phyloP scores from a whole-genome alignment of 1,284 basidiomycete species.

The Heterobasidion parviporum region DNA sequence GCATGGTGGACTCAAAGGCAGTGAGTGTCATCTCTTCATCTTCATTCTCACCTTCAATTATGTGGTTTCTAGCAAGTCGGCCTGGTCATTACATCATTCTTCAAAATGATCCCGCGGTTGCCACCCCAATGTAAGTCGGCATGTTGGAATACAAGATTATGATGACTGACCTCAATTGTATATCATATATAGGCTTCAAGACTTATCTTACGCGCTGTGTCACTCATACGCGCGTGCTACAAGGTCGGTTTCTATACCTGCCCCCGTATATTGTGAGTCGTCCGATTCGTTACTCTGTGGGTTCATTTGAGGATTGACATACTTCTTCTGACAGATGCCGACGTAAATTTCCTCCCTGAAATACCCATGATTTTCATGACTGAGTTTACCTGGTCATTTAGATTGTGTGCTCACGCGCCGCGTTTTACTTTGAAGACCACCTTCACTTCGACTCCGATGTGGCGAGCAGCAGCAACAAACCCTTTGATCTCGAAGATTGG shows the following conservation, averaged over 20 bases:
- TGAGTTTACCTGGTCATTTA: background rate
- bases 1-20: background rate
- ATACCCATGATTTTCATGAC: background rate
- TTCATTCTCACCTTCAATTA: background rate
- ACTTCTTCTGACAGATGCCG: background rate
- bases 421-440: slow-evolving; percentile 21
- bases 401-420: slow-evolving; percentile 15
- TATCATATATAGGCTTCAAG: slow-evolving; percentile 1
- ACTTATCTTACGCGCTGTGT: slow-evolving; percentile 9
- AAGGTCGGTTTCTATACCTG: slow-evolving; percentile 12
- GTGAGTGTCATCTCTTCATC: background rate
- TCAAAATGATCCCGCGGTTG: background rate
- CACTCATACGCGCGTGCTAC: slow-evolving; percentile 8
- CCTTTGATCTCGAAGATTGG: slow-evolving; percentile 31
- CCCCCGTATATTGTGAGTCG: slow-evolving; percentile 8
- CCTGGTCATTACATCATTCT: background rate
- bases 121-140: too few relatives aligned
- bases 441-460: slow-evolving; percentile 17
- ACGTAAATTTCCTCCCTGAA: background rate
- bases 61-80: background rate
- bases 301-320: background rate
- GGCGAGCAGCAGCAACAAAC: slow-evolving; percentile 12
- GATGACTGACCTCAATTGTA: background rate
- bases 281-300: background rate
- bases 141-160: too few relatives aligned